Base-by-base conservation (phyloP, 2,329 filamentous ascomycete genomes). In the Trichophyton schoenleinii region DNA sequence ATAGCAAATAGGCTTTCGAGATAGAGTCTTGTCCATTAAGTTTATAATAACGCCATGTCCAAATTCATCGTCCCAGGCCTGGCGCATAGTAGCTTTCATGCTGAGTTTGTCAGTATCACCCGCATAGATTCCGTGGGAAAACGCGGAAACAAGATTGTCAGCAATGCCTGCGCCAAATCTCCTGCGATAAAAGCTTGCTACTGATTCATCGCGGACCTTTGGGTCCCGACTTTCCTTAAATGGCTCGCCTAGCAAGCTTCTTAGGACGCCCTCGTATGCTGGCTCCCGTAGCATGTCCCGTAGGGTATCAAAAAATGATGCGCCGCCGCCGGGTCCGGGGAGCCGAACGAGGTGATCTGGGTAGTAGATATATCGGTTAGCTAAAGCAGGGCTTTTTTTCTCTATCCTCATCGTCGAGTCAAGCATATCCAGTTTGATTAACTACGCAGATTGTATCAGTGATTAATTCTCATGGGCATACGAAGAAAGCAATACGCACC, bases 81-180 rank as follows among this genome's bases (percentile, higher is more conserved):
- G 66, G 8, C 86, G 75, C 44, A 87, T 70, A 46, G 88, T 77
- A 58, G 83, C 84, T 67, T 83, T 84, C 57, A 83, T 84, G 72
- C 91, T 96, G 58, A 97, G 78, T 70, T 87, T 81, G 71, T 88
- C 84, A 57, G 95, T 83, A 73, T 96, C 88, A 3, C 94, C 94
- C 22, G 91, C 94, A 72, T 95, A 96, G 62, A 97, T 90, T 48
- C 94, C 94, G 73, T 97, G 94, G 60, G 90, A 74, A 1, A 84
- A 70, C 1, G 86, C 90, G 3, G 90, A 96, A 5, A 84, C 74
- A 18, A 96, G 60, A 67, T 95, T 91, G 66, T 94, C 80, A 13
- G 84, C 83, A 5, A 88, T 65, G 38, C 77, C 72, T 22, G 79
- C 76, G 49, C 80, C 78, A 49, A 86, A 71, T 6, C 83, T 73